Evolutionary conservation across 164 flowering plant genomes (phyloP).

Genomic region (grape (Vitis vinifera)): ASM3070453v1 NC_081806.1:7498001-7498500

Average conservation of each 20-base stretch:
- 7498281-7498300: no score
- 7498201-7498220: slow-evolving; percentile 11
- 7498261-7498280: not conserved
- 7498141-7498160: no score
- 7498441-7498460: no score
- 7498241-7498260: slow-evolving; percentile 4
- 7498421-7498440: no score
- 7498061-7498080: slow-evolving; percentile 21
- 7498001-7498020: slow-evolving; percentile 6
- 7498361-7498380: not conserved
- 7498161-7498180: no score
- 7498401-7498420: no score
- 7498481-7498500: no score
- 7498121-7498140: slow-evolving; percentile 1
- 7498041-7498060: slow-evolving; percentile 1
- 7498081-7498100: slow-evolving; percentile 20
- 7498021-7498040: slow-evolving; percentile 4
- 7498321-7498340: slow-evolving; percentile 21
- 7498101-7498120: slow-evolving; percentile 16
- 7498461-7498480: no score
- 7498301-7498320: not conserved
- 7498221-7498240: slow-evolving; percentile 12
- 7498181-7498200: slow-evolving; percentile 10
- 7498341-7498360: slow-evolving; percentile 3
- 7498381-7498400: no score